phyloP scores from a whole-genome alignment of 495 filamentous ascomycete species.

The Xylaria flabelliformis region DNA sequence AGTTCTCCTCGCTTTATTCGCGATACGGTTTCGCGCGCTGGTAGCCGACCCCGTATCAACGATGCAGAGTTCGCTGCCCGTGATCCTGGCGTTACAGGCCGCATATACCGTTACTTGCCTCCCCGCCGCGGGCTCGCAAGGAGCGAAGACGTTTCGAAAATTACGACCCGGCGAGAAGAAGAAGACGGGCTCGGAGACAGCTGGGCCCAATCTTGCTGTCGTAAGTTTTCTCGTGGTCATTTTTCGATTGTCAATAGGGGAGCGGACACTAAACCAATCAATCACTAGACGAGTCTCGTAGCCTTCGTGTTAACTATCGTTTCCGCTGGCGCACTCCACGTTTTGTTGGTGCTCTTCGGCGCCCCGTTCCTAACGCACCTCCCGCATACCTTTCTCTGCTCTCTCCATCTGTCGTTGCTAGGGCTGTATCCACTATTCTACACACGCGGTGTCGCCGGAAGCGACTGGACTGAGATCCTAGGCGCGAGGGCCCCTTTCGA shows the following conservation, averaged over 20 bases:
- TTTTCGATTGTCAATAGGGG: conserved; percentile 6
- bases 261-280: conserved; percentile 22
- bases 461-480: conserved; percentile 75
- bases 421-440: conserved; percentile 79
- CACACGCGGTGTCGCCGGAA: conserved; percentile 76
- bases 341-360: conserved; percentile 82
- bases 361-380: conserved; percentile 87
- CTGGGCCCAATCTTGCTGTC: conserved; percentile 42
- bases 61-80: conserved; percentile 65
- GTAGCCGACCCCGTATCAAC: conserved; percentile 74
- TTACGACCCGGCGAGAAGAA: conserved; percentile 51
- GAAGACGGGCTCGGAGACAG: conserved; percentile 47
- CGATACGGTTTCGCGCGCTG: conserved; percentile 67
- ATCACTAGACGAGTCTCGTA: conserved; percentile 63
- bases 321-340: conserved; percentile 65
- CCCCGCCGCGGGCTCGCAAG: conserved; percentile 63
- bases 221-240: conserved; percentile 39
- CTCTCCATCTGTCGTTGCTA: conserved; percentile 80
- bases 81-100: conserved; percentile 69
- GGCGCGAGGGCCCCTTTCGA: conserved; percentile 64
- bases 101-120: conserved; percentile 75
- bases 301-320: conserved; percentile 64
- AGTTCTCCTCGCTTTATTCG: conserved; percentile 66
- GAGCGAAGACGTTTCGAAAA: conserved; percentile 42
- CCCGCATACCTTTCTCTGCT: conserved; percentile 76